Evolutionary conservation across 495 filamentous ascomycete species (phyloP), one percentile per base, ranked within the genome.

Genomic region (Margaritispora aquatica): DNA sequence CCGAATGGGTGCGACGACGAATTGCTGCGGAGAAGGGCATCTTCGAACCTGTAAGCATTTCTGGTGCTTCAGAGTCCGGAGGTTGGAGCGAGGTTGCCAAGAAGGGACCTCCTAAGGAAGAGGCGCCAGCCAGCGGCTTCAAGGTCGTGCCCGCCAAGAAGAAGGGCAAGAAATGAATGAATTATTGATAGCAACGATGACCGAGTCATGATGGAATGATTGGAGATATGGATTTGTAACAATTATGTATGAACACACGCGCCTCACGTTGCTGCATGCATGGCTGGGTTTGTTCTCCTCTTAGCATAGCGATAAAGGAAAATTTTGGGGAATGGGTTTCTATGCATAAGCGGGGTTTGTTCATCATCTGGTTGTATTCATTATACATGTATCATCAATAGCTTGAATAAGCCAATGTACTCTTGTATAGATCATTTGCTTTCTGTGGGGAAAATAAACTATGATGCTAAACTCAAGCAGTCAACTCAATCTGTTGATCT

Each of bases 81-180:
- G 94, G 94, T 24, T 97, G 94, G 94, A 96, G 83, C 67, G 95
- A 97, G 75, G 94, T 98, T 63, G 94, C 94, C 9, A 97, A 97
- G 84, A 96, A 96, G 80, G 79, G 77, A 63, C 70, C 72, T 17
- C 64, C 71, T 59, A 72, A 70, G n/a, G n/a, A n/a, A 51, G 75
- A 80, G 27, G 79, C 81, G n/a, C 66, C 70, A 34, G 71, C 77
- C 60, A 79, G 74, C 68, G 83, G 83, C 5, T 97, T 96, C 75
- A 90, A 90, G 77, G 87, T 97, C 46, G 93, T 97, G 41, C 83
- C 88, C 47, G 81, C 85, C 60, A 92, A 95, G 72, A 97, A 96
- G 84, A 96, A 95, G 82, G 88, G 90, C 60, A 94, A 87, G 79
- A 81, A 84, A 75, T 88, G 73, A 44, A 44, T n/a, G 17, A 44